Conservation (phyloP, 148 eudicot species). For the Amaranthus palmeri region DNA sequence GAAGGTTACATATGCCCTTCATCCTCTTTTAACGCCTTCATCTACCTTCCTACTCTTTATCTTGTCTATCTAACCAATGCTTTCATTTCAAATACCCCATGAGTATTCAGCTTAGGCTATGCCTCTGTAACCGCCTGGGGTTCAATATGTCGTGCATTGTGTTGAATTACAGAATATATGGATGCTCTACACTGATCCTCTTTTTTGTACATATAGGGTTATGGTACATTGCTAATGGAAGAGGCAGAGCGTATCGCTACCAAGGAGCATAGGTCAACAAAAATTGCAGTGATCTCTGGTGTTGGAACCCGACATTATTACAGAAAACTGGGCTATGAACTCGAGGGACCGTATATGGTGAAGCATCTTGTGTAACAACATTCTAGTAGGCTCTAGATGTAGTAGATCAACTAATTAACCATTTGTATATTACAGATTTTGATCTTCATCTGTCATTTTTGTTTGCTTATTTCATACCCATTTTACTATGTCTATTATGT, state of each 20-base stretch:
- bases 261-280: slow-evolving; percentile 79
- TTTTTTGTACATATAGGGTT: slow-evolving; percentile 48
- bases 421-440: slow-evolving; percentile 24
- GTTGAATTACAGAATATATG: background rate
- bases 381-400: background rate
- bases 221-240: slow-evolving; percentile 96
- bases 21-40: no score
- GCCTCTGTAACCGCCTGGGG: background rate
- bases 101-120: background rate
- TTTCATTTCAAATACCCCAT: no score
- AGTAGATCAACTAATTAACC: slow-evolving; percentile 5
- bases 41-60: no score
- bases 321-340: slow-evolving; percentile 91
- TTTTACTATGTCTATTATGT: background rate
- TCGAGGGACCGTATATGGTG: slow-evolving; percentile 98
- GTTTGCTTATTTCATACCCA: background rate
- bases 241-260: slow-evolving; percentile 91
- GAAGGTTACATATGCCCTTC: no score
- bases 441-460: background rate
- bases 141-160: background rate
- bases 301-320: slow-evolving; percentile 98
- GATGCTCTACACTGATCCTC: background rate
- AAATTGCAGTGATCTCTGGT: slow-evolving; percentile 89
- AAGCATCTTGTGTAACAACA: slow-evolving; percentile 44
- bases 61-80: no score